A percentile compares a stretch with the other conserved stretches of the same genome.
phyloP scores from a whole-genome alignment of 495 filamentous ascomycete genomes.

The Hyaloscypha bicolor region DNA sequence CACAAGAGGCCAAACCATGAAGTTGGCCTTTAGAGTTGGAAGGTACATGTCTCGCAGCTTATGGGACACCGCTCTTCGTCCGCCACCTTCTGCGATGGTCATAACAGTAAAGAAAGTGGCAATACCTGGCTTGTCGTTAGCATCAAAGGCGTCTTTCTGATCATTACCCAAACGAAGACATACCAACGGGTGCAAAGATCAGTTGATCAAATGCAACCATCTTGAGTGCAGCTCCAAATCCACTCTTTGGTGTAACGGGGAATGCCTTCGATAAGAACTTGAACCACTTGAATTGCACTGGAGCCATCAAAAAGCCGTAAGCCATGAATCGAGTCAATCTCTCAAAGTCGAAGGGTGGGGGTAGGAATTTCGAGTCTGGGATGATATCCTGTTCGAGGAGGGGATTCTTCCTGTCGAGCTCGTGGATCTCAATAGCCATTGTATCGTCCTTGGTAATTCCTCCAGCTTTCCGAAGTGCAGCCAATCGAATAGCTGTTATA shows the following conservation, averaged over 20 bases:
- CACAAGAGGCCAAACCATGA: constrained; percentile 91
- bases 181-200: constrained; percentile 91
- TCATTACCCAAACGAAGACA: constrained; percentile 18
- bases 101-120: constrained; percentile 93
- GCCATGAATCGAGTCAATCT: constrained; percentile 91
- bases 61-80: constrained; percentile 71
- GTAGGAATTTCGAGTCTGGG: constrained; percentile 59
- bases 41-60: constrained; percentile 95
- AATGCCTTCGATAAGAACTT: constrained; percentile 80
- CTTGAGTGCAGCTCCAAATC: constrained; percentile 79
- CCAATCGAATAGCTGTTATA: constrained; percentile 79
- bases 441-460: constrained; percentile 64
- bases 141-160: neutral
- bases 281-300: constrained; percentile 97
- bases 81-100: constrained; percentile 94
- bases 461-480: constrained; percentile 60
- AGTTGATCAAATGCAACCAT: constrained; percentile 91
- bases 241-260: constrained; percentile 77
- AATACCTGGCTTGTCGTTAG: constrained; percentile 57
- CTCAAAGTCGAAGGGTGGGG: constrained; percentile 94
- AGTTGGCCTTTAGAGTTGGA: constrained; percentile 94
- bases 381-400: constrained; percentile 68
- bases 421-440: constrained; percentile 85
- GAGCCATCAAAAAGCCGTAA: constrained; percentile 95
- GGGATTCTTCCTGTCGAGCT: constrained; percentile 83